Percentiles rank a stretch among this genome's conserved stretches.
Conservation (phyloP, 352 stramenopile genomes). For the Phytopythium delawarense region DNA sequence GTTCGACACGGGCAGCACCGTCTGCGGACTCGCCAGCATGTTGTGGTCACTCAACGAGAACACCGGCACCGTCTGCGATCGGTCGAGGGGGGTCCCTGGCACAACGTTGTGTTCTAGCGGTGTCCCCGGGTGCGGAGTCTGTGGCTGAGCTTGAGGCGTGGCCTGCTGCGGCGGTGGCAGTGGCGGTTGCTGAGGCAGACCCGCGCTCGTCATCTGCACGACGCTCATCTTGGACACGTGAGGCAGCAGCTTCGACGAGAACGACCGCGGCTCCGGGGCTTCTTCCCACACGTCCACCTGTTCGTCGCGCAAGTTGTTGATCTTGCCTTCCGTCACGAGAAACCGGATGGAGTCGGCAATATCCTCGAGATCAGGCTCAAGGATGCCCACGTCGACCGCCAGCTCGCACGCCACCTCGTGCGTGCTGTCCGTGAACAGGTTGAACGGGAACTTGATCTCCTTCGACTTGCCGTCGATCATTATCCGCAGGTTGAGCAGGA, state of each 20-base stretch:
- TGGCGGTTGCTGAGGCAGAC: neutral
- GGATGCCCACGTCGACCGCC: slow-evolving; percentile 91
- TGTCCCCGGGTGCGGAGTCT: slow-evolving; percentile 1
- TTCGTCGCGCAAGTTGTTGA: slow-evolving; percentile 76
- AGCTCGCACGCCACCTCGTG: slow-evolving; percentile 95
- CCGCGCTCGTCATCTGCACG: slow-evolving; percentile 19
- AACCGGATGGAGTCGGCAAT: slow-evolving; percentile 93
- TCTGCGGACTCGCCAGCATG: slow-evolving; percentile 4
- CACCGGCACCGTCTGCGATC: slow-evolving; percentile 6
- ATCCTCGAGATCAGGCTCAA: slow-evolving; percentile 90
- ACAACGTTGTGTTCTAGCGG: slow-evolving; percentile 1
- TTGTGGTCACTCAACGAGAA: slow-evolving; percentile 7
- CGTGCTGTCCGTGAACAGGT: slow-evolving; percentile 92
- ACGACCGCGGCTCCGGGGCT: slow-evolving; percentile 78
- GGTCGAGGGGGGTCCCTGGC: slow-evolving; percentile 8
- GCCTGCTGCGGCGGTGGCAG: neutral
- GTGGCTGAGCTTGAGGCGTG: neutral
- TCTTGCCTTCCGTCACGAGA: slow-evolving; percentile 80
- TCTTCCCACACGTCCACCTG: slow-evolving; percentile 85
- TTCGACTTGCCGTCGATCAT: slow-evolving; percentile 91
- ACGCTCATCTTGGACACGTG: slow-evolving; percentile 83
- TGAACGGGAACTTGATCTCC: slow-evolving; percentile 96
- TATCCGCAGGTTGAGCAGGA: slow-evolving; percentile 88
- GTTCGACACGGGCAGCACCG: neutral
- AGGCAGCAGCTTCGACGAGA: slow-evolving; percentile 70